Conservation (phyloP, 306 rosid genomes). For the Quercus parvula region DNA sequence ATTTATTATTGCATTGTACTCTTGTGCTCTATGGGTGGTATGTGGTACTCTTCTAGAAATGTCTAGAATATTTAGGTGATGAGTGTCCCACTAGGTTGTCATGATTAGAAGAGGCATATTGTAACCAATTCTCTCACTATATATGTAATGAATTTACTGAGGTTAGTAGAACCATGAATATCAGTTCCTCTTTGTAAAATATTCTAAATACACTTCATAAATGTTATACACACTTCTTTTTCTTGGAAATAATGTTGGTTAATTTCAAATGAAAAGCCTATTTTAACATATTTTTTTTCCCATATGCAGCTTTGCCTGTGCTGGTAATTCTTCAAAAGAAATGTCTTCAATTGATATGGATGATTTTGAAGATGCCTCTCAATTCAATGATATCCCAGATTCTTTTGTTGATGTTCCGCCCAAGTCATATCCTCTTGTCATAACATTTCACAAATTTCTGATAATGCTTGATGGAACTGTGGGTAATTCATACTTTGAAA, state of each 20-base stretch:
- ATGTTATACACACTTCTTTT: too few species aligned
- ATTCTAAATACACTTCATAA: too few species aligned
- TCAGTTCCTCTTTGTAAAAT: too few species aligned
- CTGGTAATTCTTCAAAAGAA: conserved; percentile 15
- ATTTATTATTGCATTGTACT: too few species aligned
- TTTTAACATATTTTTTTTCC: background rate
- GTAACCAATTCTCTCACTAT: too few species aligned
- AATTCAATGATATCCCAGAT: conserved; percentile 50
- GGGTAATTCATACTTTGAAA: conserved; percentile 63
- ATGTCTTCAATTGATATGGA: conserved; percentile 25
- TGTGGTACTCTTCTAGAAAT: too few species aligned
- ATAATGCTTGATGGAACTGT: conserved; percentile 85
- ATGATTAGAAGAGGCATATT: too few species aligned
- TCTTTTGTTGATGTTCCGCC: conserved; percentile 53
- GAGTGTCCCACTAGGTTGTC: too few species aligned
- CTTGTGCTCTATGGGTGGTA: too few species aligned
- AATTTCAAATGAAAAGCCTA: background rate
- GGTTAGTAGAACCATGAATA: too few species aligned
- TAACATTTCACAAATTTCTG: conserved; percentile 69
- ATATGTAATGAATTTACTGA: too few species aligned
- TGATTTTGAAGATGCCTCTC: conserved; percentile 46
- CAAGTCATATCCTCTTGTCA: conserved; percentile 63
- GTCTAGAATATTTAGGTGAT: too few species aligned
- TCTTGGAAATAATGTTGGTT: background rate
- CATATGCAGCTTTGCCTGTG: conserved; percentile 41